Conservation (phyloP, 441 rosid genomes). For the Adansonia grandidieri region DNA sequence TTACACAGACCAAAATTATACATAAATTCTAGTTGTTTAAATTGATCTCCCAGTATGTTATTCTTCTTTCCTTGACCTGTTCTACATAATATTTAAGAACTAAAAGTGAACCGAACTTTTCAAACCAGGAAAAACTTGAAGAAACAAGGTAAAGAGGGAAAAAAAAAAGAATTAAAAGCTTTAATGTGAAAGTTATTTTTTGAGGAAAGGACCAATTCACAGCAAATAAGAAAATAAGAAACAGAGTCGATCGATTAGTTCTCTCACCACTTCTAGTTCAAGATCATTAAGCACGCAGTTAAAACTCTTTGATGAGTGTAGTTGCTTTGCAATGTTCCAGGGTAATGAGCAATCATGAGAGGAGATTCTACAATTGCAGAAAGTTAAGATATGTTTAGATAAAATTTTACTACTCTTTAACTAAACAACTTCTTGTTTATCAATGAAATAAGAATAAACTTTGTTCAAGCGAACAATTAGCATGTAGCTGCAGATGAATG, state of each 20-base stretch:
- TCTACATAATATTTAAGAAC: neutral
- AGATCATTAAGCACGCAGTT: constrained; percentile 35
- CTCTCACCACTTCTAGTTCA: constrained; percentile 51
- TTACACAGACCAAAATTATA: neutral
- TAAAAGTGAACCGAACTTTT: neutral
- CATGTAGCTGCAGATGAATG: neutral
- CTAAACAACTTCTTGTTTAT: neutral
- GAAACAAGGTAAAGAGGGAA: neutral
- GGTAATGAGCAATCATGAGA: constrained; percentile 40
- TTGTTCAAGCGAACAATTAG: neutral
- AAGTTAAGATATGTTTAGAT: constrained; percentile 18
- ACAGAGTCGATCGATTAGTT: constrained; percentile 10
- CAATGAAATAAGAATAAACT: constrained; percentile 12
- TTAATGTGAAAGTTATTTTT: neutral
- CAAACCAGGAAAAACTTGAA: neutral
- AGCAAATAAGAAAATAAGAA: neutral
- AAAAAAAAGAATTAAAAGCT: neutral
- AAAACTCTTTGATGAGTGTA: constrained; percentile 33
- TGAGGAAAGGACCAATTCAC: neutral
- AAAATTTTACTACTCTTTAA: constrained; percentile 17
- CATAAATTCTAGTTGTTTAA: neutral
- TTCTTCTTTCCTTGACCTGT: neutral
- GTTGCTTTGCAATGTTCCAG: constrained; percentile 36
- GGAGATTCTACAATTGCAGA: constrained; percentile 36
- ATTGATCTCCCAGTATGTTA: neutral